Evolutionary conservation across 2,329 filamentous ascomycete species (phyloP).

Genomic region (Ceratocystis variospora): DNA sequence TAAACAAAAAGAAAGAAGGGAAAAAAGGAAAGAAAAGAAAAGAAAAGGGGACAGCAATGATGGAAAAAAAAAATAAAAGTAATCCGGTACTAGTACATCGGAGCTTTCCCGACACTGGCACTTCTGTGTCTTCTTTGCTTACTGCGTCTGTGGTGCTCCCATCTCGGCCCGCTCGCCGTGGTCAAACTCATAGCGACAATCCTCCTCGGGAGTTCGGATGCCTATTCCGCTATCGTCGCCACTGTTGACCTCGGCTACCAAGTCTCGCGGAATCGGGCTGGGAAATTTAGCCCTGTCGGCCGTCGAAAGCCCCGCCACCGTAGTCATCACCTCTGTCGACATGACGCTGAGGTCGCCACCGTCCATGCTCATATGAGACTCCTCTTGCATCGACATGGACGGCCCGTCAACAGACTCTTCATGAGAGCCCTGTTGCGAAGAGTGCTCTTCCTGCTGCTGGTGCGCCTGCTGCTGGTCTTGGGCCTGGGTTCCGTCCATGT

Average conservation of each 20-base stretch:
- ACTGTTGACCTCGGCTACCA: slow-evolving; percentile 18
- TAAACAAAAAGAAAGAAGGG: background rate
- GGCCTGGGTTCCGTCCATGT: background rate
- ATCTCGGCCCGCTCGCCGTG: slow-evolving; percentile 18
- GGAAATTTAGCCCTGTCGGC: slow-evolving; percentile 35
- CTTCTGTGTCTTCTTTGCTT: background rate
- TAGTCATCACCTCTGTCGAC: slow-evolving; percentile 6
- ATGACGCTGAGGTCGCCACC: slow-evolving; percentile 23
- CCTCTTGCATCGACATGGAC: background rate
- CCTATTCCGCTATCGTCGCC: slow-evolving; percentile 66
- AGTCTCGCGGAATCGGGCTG: slow-evolving; percentile 21
- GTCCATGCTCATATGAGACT: slow-evolving; percentile 20
- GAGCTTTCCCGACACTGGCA: background rate
- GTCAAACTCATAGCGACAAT: slow-evolving; percentile 30
- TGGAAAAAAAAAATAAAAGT: slow-evolving; percentile 3
- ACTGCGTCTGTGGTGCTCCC: slow-evolving; percentile 17
- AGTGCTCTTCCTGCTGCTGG: background rate
- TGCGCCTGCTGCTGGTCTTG: background rate
- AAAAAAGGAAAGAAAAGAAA: background rate
- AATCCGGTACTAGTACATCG: background rate
- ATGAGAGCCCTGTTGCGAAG: background rate
- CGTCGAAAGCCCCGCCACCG: background rate
- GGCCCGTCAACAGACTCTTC: background rate
- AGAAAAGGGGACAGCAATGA: background rate
- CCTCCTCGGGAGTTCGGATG: slow-evolving; percentile 53